phyloP scores from a whole-genome alignment of 306 rosid genomes.

The Macrotyloma uniflorum region DNA sequence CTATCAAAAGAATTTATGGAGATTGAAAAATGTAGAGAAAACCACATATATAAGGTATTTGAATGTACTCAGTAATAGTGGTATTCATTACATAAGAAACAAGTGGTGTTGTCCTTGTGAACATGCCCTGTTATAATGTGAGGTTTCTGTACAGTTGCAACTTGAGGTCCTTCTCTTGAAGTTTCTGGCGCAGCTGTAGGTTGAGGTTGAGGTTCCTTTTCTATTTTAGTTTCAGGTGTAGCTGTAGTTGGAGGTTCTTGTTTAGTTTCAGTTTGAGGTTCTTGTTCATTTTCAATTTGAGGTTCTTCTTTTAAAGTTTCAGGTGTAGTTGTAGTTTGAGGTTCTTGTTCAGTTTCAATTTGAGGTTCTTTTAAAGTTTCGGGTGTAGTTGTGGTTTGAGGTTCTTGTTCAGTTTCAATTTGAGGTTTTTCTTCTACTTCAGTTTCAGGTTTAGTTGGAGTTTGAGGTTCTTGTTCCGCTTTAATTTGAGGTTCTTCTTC shows the following conservation, averaged over 20 bases:
- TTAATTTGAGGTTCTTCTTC: no score
- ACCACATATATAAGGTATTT: not conserved
- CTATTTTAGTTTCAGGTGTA: not conserved
- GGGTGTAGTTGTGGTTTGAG: not conserved
- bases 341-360: not conserved
- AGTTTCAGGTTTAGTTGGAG: not conserved
- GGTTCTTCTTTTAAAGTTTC: not conserved
- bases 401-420: not conserved
- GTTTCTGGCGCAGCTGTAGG: not conserved
- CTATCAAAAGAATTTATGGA: not conserved
- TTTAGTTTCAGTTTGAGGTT: not conserved
- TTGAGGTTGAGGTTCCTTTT: not conserved
- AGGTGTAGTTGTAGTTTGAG: not conserved
- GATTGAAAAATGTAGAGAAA: not conserved
- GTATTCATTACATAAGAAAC: constrained; percentile 15
- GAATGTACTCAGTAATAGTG: not conserved
- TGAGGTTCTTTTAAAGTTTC: not conserved
- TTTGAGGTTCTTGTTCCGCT: not conserved
- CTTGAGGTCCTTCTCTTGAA: not conserved
- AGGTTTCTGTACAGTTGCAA: not conserved
- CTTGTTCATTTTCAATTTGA: not conserved
- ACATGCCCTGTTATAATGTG: not conserved
- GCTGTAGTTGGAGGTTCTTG: no score
- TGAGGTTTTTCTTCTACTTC: not conserved
- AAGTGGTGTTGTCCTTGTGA: not conserved